phyloP scores from a whole-genome alignment of 106 monocot species.

The Agapanthus africanus region DNA sequence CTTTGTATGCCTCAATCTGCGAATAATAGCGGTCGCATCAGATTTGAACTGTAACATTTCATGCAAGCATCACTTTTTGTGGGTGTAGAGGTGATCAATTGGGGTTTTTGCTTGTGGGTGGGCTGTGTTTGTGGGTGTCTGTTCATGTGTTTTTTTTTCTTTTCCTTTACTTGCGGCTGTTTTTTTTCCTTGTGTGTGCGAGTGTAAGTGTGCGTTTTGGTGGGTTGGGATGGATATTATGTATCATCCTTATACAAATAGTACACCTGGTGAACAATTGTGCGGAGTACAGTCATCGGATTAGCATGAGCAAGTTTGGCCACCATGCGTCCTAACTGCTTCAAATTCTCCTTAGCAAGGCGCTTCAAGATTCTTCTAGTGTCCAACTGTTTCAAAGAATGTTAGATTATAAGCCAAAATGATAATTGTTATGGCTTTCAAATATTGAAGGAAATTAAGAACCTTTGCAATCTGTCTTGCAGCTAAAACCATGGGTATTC shows the following conservation, averaged over 20 bases:
- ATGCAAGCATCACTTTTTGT: no score
- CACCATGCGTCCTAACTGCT: conserved; percentile 93
- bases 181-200: no score
- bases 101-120: no score
- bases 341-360: conserved; percentile 98
- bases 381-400: conserved; percentile 92
- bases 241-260: not conserved
- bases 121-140: no score
- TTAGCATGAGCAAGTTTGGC: conserved; percentile 97
- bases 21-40: conserved; percentile 6
- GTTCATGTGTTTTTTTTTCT: no score
- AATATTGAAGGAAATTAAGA: conserved; percentile 1
- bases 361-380: conserved; percentile 90
- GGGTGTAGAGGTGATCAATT: no score
- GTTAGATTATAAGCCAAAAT: not conserved
- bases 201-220: no score
- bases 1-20: conserved; percentile 96
- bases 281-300: conserved; percentile 97
- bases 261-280: conserved; percentile 90
- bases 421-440: not conserved
- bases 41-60: no score
- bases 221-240: no score
- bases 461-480: conserved; percentile 94
- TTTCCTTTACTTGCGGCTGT: no score
- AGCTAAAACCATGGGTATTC: conserved; percentile 68